Percentiles rank a stretch among this genome's conserved stretches.
Evolutionary conservation across 148 eudicot species (phyloP).

Genomic region (Camellia lanceoleosa): DNA sequence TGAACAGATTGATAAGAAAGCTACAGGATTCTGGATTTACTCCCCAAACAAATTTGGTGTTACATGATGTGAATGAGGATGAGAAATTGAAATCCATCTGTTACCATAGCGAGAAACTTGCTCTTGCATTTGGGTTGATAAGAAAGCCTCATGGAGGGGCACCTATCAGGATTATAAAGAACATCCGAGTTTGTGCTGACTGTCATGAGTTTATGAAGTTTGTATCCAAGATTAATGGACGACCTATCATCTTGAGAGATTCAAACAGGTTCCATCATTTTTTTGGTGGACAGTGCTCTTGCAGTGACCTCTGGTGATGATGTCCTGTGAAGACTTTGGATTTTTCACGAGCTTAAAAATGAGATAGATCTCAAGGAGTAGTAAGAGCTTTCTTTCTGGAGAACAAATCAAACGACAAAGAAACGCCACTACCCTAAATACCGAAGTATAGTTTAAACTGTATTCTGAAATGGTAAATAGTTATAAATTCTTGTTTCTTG

Average conservation of each 20-base stretch:
- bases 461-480: neutral
- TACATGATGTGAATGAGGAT: slow-evolving; percentile 27
- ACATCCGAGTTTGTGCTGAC: slow-evolving; percentile 30
- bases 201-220: slow-evolving; percentile 33
- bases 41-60: slow-evolving; percentile 20
- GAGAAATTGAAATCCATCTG: slow-evolving; percentile 29
- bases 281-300: slow-evolving; percentile 28
- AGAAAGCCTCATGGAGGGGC: slow-evolving; percentile 17
- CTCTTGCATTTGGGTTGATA: slow-evolving; percentile 27
- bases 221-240: slow-evolving; percentile 23
- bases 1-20: slow-evolving; percentile 15
- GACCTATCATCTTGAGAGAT: slow-evolving; percentile 26
- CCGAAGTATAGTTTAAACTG: neutral
- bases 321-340: neutral
- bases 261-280: slow-evolving; percentile 33
- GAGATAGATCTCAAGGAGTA: neutral
- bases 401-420: neutral
- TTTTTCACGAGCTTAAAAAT: neutral
- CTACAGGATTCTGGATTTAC: slow-evolving; percentile 20
- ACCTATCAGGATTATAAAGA: slow-evolving; percentile 28
- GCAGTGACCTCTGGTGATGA: slow-evolving; percentile 34
- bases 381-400: neutral
- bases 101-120: slow-evolving; percentile 33
- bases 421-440: neutral
- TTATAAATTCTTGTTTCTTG: neutral